A percentile compares a stretch with the other conserved stretches of the same genome.
These are phyloP conservation scores for Beauveria varroae DNA, from an alignment of 2,329 filamentous ascomycete species.

Conservation along the genomic window DNA sequence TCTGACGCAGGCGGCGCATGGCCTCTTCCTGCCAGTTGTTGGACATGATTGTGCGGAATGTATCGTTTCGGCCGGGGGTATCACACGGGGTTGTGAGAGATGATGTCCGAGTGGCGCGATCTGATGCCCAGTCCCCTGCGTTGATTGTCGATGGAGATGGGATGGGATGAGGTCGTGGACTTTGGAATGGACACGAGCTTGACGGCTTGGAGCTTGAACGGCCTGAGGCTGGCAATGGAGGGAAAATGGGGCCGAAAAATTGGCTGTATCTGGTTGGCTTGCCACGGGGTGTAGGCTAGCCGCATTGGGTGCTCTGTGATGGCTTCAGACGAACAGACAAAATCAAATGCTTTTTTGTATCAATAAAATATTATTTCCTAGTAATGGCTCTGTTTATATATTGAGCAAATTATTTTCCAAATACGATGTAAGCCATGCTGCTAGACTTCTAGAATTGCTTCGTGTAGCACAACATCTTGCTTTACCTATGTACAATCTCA, in stretches of 20 bases:
- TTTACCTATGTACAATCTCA: background rate
- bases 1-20: conserved; percentile 42
- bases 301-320: background rate
- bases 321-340: background rate
- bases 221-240: conserved; percentile 5
- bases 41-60: conserved; percentile 21
- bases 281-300: background rate
- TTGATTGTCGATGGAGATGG: conserved; percentile 8
- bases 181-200: conserved; percentile 7
- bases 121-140: background rate
- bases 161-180: background rate
- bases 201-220: conserved; percentile 6
- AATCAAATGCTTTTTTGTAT: background rate
- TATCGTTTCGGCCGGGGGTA: background rate
- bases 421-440: background rate
- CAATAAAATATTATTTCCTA: background rate
- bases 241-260: conserved; percentile 5
- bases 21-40: conserved; percentile 43
- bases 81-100: background rate
- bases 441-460: background rate
- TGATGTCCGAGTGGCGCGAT: background rate
- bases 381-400: background rate
- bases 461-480: background rate
- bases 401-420: background rate
- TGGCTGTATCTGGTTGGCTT: conserved; percentile 2